Percentiles rank a stretch among this genome's conserved stretches.
Conservation (phyloP, 768 basidiomycete species). For the Clavaria fumosa region DNA sequence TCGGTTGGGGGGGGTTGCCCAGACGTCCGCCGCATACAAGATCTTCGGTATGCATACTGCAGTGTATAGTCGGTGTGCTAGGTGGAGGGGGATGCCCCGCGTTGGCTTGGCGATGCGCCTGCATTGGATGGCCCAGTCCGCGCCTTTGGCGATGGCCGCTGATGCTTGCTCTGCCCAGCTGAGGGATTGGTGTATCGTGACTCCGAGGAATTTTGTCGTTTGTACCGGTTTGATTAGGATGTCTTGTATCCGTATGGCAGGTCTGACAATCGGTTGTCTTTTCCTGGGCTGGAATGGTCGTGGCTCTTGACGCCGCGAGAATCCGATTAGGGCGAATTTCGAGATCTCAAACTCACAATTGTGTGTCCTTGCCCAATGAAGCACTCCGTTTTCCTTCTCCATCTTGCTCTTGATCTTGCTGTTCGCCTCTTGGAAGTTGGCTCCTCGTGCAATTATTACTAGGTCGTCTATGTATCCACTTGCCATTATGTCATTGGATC, state of each 20-base stretch:
- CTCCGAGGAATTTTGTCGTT: conserved; percentile 1
- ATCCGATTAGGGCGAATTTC: conserved; percentile 12
- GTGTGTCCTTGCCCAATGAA: conserved; percentile 11
- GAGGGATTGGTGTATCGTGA: conserved; percentile 17
- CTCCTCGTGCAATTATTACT: conserved; percentile 5
- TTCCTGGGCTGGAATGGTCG: background rate
- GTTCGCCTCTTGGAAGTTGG: conserved; percentile 5
- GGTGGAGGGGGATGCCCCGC: background rate
- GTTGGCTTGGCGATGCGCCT: conserved; percentile 4
- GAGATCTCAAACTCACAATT: conserved; percentile 13
- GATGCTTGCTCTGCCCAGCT: conserved; percentile 13
- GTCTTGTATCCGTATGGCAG: conserved; percentile 5
- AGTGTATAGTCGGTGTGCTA: background rate
- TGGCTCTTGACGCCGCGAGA: background rate
- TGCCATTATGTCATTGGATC: conserved; percentile 5
- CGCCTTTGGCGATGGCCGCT: conserved; percentile 9
- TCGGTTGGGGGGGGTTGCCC: conserved; percentile 1
- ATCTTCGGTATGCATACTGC: conserved; percentile 2
- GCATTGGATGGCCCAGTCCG: conserved; percentile 8
- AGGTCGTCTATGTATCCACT: conserved; percentile 10
- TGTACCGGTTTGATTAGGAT: conserved; percentile 8
- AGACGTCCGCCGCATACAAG: conserved; percentile 1
- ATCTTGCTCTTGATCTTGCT: conserved; percentile 8
- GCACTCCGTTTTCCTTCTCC: conserved; percentile 7
- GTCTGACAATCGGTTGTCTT: background rate